Evolutionary conservation across 805 yeast species (phyloP).

Genomic region (Wickerhamomyces hampshirensis): DNA sequence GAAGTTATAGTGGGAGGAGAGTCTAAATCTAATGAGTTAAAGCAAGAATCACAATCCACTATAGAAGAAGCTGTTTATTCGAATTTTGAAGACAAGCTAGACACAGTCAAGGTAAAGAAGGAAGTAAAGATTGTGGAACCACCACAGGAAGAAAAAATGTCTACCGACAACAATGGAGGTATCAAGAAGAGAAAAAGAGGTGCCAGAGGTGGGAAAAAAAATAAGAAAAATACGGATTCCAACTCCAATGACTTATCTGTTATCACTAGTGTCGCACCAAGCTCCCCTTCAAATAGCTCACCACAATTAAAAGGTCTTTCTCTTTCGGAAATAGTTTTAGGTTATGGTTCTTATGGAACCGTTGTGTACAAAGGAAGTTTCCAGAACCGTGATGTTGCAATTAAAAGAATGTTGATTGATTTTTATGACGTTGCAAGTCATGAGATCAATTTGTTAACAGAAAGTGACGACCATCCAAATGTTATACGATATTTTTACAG

Average conservation of each 20-base stretch:
- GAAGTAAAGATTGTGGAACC: constrained; percentile 26
- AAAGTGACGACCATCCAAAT: constrained; percentile 95
- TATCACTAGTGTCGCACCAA: too few relatives aligned
- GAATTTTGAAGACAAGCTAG: constrained; percentile 8
- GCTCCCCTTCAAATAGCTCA: constrained; percentile 1
- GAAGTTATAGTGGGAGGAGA: too few relatives aligned
- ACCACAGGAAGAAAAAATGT: constrained; percentile 17
- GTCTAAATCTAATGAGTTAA: constrained; percentile 3
- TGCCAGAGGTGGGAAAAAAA: constrained; percentile 73
- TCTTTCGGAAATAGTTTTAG: constrained; percentile 72
- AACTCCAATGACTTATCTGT: background rate
- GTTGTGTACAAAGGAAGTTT: constrained; percentile 88
- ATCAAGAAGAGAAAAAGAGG: constrained; percentile 77
- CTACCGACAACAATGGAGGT: constrained; percentile 20
- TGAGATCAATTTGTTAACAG: constrained; percentile 82
- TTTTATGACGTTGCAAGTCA: constrained; percentile 92
- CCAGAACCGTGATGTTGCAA: constrained; percentile 93
- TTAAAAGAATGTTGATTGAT: constrained; percentile 87
- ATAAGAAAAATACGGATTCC: constrained; percentile 26
- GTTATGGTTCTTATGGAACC: constrained; percentile 96
- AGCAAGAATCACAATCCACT: constrained; percentile 1
- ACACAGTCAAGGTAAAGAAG: constrained; percentile 14
- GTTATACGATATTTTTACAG: constrained; percentile 91
- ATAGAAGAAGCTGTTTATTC: constrained; percentile 13
- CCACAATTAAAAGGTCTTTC: constrained; percentile 44